Evolutionary conservation across 2,329 filamentous ascomycete species (phyloP).

Genomic region (Tolypocladium pustulatum): DNA sequence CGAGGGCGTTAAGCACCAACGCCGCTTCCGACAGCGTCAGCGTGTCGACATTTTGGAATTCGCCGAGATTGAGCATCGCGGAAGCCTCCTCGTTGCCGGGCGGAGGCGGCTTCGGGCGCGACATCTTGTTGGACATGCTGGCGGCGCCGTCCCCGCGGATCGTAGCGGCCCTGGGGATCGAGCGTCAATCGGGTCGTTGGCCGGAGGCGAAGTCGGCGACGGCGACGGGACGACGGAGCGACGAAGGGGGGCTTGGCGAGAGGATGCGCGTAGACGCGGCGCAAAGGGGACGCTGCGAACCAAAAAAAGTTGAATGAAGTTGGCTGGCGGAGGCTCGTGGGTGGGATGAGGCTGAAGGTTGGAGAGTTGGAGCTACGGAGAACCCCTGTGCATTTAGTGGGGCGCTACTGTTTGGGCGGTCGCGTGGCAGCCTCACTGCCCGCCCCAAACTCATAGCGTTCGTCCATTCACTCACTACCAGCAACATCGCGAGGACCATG

Average conservation of each 20-base stretch:
- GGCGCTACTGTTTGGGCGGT: background rate
- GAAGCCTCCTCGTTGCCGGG: constrained; percentile 83
- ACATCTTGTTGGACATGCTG: constrained; percentile 34
- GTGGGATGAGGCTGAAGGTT: background rate
- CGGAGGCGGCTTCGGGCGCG: constrained; percentile 56
- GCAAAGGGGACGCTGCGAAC: background rate
- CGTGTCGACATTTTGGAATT: constrained; percentile 86
- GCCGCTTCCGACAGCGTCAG: constrained; percentile 87
- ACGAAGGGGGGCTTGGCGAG: background rate
- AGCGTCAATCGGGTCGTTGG: background rate
- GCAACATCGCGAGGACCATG: background rate
- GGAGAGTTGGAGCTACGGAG: background rate
- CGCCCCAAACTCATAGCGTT: background rate
- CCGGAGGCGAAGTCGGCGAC: background rate
- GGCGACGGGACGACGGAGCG: background rate
- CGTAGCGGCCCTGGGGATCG: background rate
- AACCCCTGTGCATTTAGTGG: constrained; percentile 1
- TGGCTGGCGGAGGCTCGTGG: background rate
- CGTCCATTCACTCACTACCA: background rate
- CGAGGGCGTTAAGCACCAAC: constrained; percentile 82
- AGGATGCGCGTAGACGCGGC: background rate
- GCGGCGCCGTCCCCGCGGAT: background rate
- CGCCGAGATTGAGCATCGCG: constrained; percentile 72
- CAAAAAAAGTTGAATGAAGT: background rate
- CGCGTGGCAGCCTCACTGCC: background rate